Percentiles rank a stretch among this genome's conserved stretches.
Evolutionary conservation across 2,329 filamentous ascomycete genomes (phyloP).

Genomic region (Verticillium zaregamsianum): DNA sequence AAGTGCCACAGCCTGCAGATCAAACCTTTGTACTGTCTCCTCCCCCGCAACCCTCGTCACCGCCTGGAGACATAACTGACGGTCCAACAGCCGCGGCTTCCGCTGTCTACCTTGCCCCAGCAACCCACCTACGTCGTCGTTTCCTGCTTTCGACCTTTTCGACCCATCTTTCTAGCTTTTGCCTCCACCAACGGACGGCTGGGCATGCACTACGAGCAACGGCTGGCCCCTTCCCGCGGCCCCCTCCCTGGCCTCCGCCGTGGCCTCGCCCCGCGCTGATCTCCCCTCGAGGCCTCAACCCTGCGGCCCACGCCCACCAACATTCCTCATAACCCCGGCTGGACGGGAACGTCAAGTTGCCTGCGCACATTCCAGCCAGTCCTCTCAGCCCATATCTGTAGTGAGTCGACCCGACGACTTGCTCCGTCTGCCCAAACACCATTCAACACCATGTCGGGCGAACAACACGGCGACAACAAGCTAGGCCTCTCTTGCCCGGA

Average conservation of each 20-base stretch:
- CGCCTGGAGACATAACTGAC: background rate
- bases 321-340: background rate
- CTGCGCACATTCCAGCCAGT: background rate
- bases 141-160: background rate
- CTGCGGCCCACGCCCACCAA: background rate
- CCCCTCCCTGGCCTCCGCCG: background rate
- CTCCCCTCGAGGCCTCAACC: background rate
- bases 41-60: background rate
- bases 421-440: background rate
- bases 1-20: background rate
- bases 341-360: background rate
- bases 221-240: background rate
- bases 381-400: background rate
- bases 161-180: background rate
- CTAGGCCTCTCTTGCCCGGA: conserved; percentile 26
- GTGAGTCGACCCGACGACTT: background rate
- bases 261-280: background rate
- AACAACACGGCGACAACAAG: background rate
- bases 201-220: background rate
- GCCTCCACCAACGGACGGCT: background rate
- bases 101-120: background rate
- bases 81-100: background rate
- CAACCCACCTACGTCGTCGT: background rate
- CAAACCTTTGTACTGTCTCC: too few relatives aligned
- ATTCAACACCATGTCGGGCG: background rate